Percentiles rank a stretch among this genome's conserved stretches.
Evolutionary conservation across 208 protist genomes (phyloP).

Genomic region (Leishmania arabica): DNA sequence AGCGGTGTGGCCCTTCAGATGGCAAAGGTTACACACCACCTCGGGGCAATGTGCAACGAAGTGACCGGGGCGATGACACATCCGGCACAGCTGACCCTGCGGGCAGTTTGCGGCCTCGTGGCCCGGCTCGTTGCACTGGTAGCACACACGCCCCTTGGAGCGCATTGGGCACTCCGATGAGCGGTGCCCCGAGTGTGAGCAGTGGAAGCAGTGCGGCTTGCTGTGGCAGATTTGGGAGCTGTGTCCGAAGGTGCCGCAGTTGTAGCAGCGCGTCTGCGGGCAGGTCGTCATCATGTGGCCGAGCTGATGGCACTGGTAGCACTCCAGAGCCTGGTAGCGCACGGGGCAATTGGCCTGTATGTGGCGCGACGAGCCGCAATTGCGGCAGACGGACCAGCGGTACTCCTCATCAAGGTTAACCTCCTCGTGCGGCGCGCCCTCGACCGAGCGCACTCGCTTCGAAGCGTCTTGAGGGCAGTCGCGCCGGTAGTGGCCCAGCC

Average conservation of each 20-base stretch:
- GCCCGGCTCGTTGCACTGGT: constrained; percentile 88
- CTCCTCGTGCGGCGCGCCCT: constrained; percentile 9
- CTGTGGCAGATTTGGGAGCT: constrained; percentile 86
- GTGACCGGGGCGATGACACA: constrained; percentile 82
- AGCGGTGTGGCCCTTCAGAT: constrained; percentile 80
- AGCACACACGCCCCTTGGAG: constrained; percentile 77
- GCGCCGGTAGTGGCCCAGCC: constrained; percentile 62
- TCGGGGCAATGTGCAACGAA: constrained; percentile 75
- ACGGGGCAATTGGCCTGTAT: constrained; percentile 68
- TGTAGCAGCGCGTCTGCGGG: constrained; percentile 86
- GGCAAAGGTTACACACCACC: constrained; percentile 68
- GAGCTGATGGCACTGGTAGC: constrained; percentile 83
- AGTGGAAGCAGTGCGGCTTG: constrained; percentile 88
- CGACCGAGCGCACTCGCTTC: constrained; percentile 15
- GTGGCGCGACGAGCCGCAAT: constrained; percentile 81
- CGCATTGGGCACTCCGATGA: constrained; percentile 81
- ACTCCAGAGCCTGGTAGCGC: constrained; percentile 68
- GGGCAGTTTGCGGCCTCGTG: constrained; percentile 85
- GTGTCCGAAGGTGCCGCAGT: constrained; percentile 88
- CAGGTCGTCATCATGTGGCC: constrained; percentile 85
- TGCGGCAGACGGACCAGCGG: constrained; percentile 61
- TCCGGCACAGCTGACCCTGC: constrained; percentile 72
- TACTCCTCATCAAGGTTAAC: constrained; percentile 25
- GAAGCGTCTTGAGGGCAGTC: constrained; percentile 45
- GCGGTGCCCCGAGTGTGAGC: constrained; percentile 72